Evolutionary conservation across 75 land plant species (phyloP), one percentile per base, ranked within the genome.

Genomic region (Pinus albicaulis): DNA sequence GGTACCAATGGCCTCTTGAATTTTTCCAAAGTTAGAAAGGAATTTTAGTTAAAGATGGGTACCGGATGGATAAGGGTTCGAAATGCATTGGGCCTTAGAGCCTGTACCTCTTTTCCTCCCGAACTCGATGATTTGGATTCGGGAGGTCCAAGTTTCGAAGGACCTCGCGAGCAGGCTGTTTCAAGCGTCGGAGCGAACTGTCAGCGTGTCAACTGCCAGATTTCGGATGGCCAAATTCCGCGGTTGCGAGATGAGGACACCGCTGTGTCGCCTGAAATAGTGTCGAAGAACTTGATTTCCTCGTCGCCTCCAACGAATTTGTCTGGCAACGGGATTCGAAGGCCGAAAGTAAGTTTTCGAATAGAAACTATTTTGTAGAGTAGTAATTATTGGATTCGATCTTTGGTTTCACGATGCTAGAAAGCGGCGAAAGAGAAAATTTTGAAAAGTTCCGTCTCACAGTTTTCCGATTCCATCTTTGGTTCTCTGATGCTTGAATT

Each of bases 11-110:
- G 1, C 11, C 52, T 48, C 0, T 48, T 48, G 52, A 48, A 48
- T 48, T 48, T 48, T 36, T 48, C 11, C 2, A 8, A 48, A 48
- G 52, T 1, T 48, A 48, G 11, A 48, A 48, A 48, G 52, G 52
- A 11, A 8, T 48, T 8, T 48, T 48, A 48, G 52, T 48, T 48
- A 48, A 48, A 48, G 52, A 72, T 72, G 74, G 57, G 57, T 17
- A 72, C 57, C 10, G 74, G 74, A 53, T 72, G 57, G 57, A 72
- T 57, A 72, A 52, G 74, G 36, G 74, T 57, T 24, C 25, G 74
- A 24, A 72, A 55, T 10, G 74, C 57, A 24, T 25, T 72, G n/a
- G 74, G 74, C 22, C 44, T 72, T 17, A 55, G 57, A 17, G 74
- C 17, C 14, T 72, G 74, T 23, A 57, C 74, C 7, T 55, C 57